Evolutionary conservation across 306 rosid species (phyloP), one percentile per base, ranked within the genome.

Genomic region (Trifolium pratense): DNA sequence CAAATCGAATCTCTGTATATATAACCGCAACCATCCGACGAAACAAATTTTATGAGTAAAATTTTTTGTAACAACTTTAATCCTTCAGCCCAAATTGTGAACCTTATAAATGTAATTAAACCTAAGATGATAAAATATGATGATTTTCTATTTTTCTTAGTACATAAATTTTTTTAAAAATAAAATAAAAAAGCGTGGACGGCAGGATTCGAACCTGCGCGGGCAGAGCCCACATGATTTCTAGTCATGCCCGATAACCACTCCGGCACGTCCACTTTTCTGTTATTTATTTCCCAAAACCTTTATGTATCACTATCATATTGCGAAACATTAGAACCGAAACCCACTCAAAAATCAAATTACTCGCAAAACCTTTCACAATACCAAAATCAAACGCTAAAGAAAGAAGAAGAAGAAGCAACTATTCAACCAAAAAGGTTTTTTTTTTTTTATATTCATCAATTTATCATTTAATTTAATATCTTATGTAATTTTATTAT

Each of bases 201-300:
- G 85, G 85, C 84, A 87, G 91, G 91, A 85, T 87, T 87, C 89
- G 89, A 87, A 87, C 91, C 91, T 87, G 84, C 84, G 87, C 91
- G 87, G 84, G 87, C 86, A 83, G 6, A 87, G 88, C 89, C 86
- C 92, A 83, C 89, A 81, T 83, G 88, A 85, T 88, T 88, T 88
- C 88, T 84, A 88, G 92, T 85, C 88, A 79, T 83, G 88, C 88
- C 89, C 85, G 85, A 83, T 83, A 85, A 87, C 92, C 89, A 85
- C 86, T 87, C 88, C 81, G 86, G 92, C 92, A 79, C 86, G 82
- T 83, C 84, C 88, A 87, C 92, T 0, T 0, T 0, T 0, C 0
- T 52, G n/a, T 0, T 0, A 0, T 0, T 0, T 0, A 0, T 1
- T n/a, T 4, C n/a, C 1, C 3, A 11, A 21, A 40, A 5, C 1